A percentile compares a stretch with the other conserved stretches of the same genome.
Evolutionary conservation across 1,284 basidiomycete species (phyloP).

Genomic region (Ceratobasidium sp.): DNA sequence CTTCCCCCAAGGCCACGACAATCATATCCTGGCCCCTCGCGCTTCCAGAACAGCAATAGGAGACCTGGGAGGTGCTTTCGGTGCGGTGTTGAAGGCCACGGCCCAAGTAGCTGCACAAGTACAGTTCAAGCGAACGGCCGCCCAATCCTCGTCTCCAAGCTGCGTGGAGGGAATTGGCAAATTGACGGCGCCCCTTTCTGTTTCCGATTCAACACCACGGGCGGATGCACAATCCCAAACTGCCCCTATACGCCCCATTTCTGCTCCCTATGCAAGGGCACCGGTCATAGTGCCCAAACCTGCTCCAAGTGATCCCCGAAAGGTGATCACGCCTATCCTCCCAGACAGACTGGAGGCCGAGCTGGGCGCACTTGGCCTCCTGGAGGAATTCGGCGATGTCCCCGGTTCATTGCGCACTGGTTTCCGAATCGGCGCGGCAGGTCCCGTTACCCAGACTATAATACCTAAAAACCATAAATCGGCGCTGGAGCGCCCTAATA

Average conservation of each 20-base stretch:
- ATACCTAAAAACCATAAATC: conserved; percentile 56
- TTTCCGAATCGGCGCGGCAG: conserved; percentile 55
- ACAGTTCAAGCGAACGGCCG: not conserved
- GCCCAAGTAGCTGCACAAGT: not conserved
- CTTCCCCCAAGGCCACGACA: no score
- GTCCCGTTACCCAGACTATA: conserved; percentile 47
- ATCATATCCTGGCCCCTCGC: no score
- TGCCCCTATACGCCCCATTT: conserved; percentile 3
- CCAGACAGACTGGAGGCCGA: conserved; percentile 31
- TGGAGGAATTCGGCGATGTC: conserved; percentile 5
- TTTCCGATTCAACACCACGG: conserved; percentile 24
- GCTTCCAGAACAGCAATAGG: no score
- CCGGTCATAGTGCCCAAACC: conserved; percentile 30
- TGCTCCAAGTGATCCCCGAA: conserved; percentile 2
- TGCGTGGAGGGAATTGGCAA: no score
- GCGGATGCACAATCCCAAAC: not conserved
- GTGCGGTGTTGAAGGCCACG: not conserved
- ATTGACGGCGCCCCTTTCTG: conserved; percentile 19
- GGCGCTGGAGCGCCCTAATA: conserved; percentile 47
- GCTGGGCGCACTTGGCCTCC: not conserved
- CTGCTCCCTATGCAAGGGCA: conserved; percentile 32
- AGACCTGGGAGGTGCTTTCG: conserved; percentile 6
- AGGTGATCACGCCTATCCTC: conserved; percentile 21
- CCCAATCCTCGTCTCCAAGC: not conserved
- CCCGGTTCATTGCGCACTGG: conserved; percentile 51